These are phyloP conservation scores for Fusarium sp. DNA, from an alignment of 2,329 filamentous ascomycete genomes.

Conservation along the genomic window DNA sequence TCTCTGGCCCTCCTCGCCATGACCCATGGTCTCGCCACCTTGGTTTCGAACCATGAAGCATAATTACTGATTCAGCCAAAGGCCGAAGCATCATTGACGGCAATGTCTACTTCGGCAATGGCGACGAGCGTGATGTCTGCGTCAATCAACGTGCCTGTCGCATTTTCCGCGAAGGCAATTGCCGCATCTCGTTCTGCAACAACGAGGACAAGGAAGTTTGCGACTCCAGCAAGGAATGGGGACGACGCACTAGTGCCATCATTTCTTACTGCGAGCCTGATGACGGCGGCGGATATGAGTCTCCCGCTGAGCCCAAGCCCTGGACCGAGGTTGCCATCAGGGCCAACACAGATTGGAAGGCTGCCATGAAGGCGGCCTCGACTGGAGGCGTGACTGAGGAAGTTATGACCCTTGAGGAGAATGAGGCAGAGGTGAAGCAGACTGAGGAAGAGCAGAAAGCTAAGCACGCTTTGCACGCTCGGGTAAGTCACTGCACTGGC, in stretches of 20 bases:
- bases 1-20: neutral
- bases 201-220: neutral
- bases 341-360: neutral
- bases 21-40: neutral
- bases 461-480: neutral
- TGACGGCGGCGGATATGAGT: neutral
- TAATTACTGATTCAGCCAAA: neutral
- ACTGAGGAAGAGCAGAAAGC: neutral
- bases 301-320: neutral
- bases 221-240: neutral
- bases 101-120: neutral
- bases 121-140: neutral
- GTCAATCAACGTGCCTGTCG: neutral
- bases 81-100: neutral
- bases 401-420: neutral
- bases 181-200: neutral
- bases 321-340: neutral
- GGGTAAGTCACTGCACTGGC: neutral
- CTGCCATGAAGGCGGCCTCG: neutral
- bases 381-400: neutral
- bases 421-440: neutral
- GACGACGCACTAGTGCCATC: neutral
- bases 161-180: neutral
- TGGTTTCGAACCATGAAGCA: neutral
- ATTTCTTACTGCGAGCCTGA: neutral